Conservation (phyloP, 148 eudicot genomes). For the Rhododendron molle region DNA sequence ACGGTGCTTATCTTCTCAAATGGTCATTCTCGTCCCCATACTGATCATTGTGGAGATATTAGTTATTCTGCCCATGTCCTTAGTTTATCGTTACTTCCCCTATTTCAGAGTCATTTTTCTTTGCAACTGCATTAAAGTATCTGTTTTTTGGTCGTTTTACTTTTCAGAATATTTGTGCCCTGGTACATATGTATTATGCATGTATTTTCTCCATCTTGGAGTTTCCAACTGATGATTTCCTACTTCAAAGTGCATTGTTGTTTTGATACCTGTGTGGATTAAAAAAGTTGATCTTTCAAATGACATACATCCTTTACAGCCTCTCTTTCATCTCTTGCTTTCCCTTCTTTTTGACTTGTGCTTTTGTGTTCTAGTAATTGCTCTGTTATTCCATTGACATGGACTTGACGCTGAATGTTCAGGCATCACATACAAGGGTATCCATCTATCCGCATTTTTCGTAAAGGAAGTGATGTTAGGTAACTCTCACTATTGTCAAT, state of each 20-base stretch:
- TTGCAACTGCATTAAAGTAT: not conserved
- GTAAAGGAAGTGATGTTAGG: constrained; percentile 83
- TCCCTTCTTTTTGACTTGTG: not conserved
- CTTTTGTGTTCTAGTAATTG: not conserved
- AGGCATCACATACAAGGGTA: constrained; percentile 97
- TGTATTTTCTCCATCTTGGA: not conserved
- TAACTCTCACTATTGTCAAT: constrained; percentile 15
- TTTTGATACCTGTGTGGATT: not conserved
- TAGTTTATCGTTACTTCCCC: not conserved
- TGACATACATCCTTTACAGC: not conserved
- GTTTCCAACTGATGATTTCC: constrained; percentile 6
- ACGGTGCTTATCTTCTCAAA: not conserved
- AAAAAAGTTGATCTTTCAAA: constrained; percentile 6
- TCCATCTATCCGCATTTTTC: constrained; percentile 93
- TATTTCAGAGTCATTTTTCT: not conserved
- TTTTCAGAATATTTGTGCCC: not conserved
- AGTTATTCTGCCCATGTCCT: not conserved
- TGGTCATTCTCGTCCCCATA: not conserved
- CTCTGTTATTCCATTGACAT: constrained; percentile 16
- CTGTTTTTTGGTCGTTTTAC: not conserved
- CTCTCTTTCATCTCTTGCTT: not conserved
- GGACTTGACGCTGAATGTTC: constrained; percentile 22
- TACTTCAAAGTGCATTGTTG: not conserved
- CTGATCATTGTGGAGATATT: not conserved
- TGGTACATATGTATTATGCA: not conserved